Evolutionary conservation across 2,329 filamentous ascomycete genomes (phyloP).

Genomic region (Ophiostoma ulmi): DNA sequence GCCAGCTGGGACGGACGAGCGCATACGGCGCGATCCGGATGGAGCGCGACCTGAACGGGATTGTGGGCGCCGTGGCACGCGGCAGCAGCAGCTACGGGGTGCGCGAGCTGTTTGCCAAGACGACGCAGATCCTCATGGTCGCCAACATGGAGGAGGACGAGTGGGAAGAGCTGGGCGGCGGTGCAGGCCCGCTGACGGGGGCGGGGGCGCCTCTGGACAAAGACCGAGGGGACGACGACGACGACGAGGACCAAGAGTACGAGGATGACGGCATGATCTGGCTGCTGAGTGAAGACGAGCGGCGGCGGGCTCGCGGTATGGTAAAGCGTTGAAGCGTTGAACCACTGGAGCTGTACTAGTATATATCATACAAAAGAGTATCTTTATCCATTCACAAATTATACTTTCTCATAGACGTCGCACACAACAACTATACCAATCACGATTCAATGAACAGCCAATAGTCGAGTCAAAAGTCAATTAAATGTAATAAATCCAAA

Average conservation of each 20-base stretch:
- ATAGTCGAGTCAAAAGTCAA: not conserved
- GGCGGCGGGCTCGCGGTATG: constrained; percentile 64
- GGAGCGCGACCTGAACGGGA: constrained; percentile 75
- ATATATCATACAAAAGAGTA: not conserved
- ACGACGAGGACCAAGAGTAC: constrained; percentile 41
- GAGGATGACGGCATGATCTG: constrained; percentile 62
- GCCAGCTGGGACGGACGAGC: constrained; percentile 61
- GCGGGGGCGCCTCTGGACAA: not conserved
- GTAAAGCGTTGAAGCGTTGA: constrained; percentile 36
- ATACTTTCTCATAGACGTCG: too few species aligned
- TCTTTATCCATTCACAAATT: too few species aligned
- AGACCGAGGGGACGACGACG: constrained; percentile 29
- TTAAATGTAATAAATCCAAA: too few species aligned
- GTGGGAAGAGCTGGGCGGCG: constrained; percentile 65
- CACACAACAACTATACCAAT: too few species aligned
- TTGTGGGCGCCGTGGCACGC: constrained; percentile 62
- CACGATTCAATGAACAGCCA: too few species aligned
- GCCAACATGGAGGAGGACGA: constrained; percentile 95
- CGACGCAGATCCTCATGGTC: constrained; percentile 75
- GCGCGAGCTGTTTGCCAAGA: constrained; percentile 69
- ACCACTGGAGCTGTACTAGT: too few species aligned
- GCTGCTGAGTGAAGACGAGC: constrained; percentile 69
- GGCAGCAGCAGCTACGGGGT: constrained; percentile 70
- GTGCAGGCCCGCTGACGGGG: not conserved
- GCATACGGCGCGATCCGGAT: constrained; percentile 74